phyloP scores from a whole-genome alignment of 2,329 filamentous ascomycete species.

The Penicillium sp. region DNA sequence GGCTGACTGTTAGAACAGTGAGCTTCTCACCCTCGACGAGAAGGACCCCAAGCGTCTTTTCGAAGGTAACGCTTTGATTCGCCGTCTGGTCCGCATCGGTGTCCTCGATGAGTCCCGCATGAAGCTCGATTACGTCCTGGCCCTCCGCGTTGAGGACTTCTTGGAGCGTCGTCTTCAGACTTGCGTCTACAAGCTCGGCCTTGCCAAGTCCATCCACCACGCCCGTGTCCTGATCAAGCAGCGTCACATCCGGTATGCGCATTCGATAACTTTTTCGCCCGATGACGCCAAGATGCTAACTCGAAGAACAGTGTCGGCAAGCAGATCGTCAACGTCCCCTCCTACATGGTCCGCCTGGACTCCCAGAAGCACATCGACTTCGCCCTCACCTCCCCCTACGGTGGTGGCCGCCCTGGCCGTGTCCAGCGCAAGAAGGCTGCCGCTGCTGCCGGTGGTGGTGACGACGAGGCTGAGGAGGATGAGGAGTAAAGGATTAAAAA shows the following conservation, averaged over 20 bases:
- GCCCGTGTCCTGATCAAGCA: constrained; percentile 99
- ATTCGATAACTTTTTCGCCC: too few relatives aligned
- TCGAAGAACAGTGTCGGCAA: too few relatives aligned
- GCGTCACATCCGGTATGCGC: constrained; percentile 98
- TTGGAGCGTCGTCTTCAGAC: constrained; percentile 99
- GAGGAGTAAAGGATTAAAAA: constrained; percentile 48
- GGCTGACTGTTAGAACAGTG: too few relatives aligned
- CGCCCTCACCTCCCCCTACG: constrained; percentile 91
- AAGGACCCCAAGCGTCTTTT: constrained; percentile 99
- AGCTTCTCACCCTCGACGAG: constrained; percentile 98
- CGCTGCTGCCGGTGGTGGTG: constrained; percentile 66
- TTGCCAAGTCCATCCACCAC: constrained; percentile 99
- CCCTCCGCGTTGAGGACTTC: constrained; percentile 99
- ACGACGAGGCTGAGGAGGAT: constrained; percentile 60
- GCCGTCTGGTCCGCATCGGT: constrained; percentile 98
- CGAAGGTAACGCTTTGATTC: constrained; percentile 99
- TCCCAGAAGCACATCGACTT: constrained; percentile 99
- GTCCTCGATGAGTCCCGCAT: constrained; percentile 99
- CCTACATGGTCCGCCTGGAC: constrained; percentile 98
- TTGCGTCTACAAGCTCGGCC: constrained; percentile 99
- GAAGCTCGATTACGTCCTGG: constrained; percentile 99
- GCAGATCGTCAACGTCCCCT: constrained; percentile 99
- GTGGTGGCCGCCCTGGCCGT: constrained; percentile 92
- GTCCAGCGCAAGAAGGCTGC: constrained; percentile 99
- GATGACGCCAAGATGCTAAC: too few relatives aligned